A percentile compares a stretch with the other conserved stretches of the same genome.
Evolutionary conservation across 495 filamentous ascomycete species (phyloP).

Genomic region (Neohortaea acidophila): DNA sequence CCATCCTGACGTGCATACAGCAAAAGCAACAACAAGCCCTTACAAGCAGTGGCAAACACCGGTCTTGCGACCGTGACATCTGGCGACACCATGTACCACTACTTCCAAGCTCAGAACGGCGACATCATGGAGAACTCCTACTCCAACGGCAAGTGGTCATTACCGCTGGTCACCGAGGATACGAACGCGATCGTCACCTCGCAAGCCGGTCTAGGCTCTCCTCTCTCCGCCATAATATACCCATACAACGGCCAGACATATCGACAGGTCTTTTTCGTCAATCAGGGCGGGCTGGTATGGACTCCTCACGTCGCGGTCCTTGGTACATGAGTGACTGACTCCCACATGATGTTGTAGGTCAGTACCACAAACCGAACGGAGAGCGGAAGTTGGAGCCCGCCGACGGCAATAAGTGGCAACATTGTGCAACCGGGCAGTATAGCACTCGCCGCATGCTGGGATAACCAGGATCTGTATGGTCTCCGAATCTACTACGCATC

Average conservation of each 20-base stretch:
- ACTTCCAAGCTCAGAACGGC: conserved; percentile 5
- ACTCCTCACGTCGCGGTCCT: background rate
- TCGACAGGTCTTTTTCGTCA: conserved; percentile 11
- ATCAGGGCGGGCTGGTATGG: background rate
- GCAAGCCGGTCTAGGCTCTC: conserved; percentile 1
- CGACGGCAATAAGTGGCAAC: background rate
- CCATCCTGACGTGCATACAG: background rate
- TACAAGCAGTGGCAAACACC: conserved; percentile 4
- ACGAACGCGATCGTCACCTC: conserved; percentile 6
- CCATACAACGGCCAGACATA: background rate
- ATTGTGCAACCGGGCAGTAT: background rate
- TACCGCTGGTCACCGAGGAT: background rate
- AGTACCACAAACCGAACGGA: conserved; percentile 2
- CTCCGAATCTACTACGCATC: conserved; percentile 8
- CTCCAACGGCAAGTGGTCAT: background rate
- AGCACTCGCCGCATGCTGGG: conserved; percentile 8
- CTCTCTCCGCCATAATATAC: conserved; percentile 5
- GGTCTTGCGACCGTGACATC: conserved; percentile 3
- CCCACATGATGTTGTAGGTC: too few relatives aligned
- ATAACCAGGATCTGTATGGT: conserved; percentile 4
- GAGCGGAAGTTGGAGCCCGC: background rate
- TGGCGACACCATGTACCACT: conserved; percentile 1
- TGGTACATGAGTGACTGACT: too few relatives aligned
- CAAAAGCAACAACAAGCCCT: background rate
- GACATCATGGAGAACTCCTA: conserved; percentile 9